Conservation (phyloP, 2,329 filamentous ascomycete genomes). For the Acrocalymma vagum region DNA sequence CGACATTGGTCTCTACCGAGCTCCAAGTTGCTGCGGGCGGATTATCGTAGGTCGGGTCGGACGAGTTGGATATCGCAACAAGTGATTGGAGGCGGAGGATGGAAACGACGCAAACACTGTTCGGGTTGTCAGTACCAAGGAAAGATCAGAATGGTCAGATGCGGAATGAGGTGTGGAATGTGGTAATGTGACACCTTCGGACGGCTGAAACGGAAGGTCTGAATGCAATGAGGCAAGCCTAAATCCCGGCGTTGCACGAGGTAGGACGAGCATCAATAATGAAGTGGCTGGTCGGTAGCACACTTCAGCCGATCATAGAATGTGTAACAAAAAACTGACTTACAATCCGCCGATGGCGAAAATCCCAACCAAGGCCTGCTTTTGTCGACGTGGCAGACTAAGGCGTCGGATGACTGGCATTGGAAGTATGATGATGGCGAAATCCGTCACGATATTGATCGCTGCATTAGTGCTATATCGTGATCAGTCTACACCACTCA, state of each 20-base stretch:
- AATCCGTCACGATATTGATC: constrained; percentile 44
- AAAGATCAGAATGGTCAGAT: background rate
- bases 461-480: constrained; percentile 27
- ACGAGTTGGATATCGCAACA: constrained; percentile 38
- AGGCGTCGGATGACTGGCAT: constrained; percentile 45
- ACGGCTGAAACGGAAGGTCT: background rate
- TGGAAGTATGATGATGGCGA: constrained; percentile 43
- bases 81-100: constrained; percentile 45
- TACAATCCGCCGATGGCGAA: constrained; percentile 53
- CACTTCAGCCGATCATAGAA: background rate
- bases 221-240: too few relatives aligned
- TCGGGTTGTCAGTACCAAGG: constrained; percentile 8
- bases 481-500: background rate
- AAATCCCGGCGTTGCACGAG: constrained; percentile 11
- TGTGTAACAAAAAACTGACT: constrained; percentile 21
- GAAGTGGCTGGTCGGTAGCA: constrained; percentile 4
- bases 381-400: constrained; percentile 45
- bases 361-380: constrained; percentile 44
- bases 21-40: constrained; percentile 40
- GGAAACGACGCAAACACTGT: constrained; percentile 44
- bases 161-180: background rate
- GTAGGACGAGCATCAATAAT: constrained; percentile 13
- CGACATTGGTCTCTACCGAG: constrained; percentile 39
- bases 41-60: constrained; percentile 42
- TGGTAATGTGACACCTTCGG: background rate